Base-by-base conservation (phyloP, 1,284 basidiomycete genomes). In the Earliella scabrosa region DNA sequence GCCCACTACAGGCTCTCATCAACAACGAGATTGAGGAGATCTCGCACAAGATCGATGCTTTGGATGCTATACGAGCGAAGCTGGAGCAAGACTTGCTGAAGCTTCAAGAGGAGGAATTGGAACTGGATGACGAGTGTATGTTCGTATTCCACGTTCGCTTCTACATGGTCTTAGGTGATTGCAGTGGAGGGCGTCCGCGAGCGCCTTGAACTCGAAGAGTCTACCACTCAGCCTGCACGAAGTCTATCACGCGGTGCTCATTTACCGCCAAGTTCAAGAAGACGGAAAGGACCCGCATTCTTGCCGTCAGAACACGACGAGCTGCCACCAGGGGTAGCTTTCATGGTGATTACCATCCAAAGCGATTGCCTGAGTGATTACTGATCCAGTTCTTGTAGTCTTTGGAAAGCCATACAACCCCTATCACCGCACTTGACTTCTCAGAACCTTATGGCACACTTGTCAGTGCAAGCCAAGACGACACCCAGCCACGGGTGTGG, bases 291-390 rank as follows among this genome's bases (percentile, higher is more conserved):
- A 0, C 96, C 97, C 0, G 92, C 93, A 8, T 99, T 99, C 79
- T 74, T 99, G 56, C 97, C 97, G 2, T 97, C 94, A 14, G 97
- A 99, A 72, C 97, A 99, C 66, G 95, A 97, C 66, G 95, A 98
- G 54, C 79, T 99, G 52, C 97, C 97, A 4, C 85, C 88, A 6
- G 94, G 93, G 3, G 87, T 98, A 4, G 97, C 97, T 5, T 99
- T 99, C 76, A 98, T 99, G 95, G 93, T 93, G 72, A 45, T 51
- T 54, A 36, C 54, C 14, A 24, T 9, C 21, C n/a, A n/a, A n/a
- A n/a, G n/a, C n/a, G n/a, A n/a, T n/a, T n/a, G n/a, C n/a, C n/a
- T n/a, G n/a, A n/a, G n/a, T n/a, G n/a, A n/a, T n/a, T n/a, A n/a
- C n/a, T n/a, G n/a, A n/a, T n/a, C n/a, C n/a, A n/a, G n/a, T n/a